Base-by-base conservation (phyloP, 768 basidiomycete genomes). In the Mycena maculata region DNA sequence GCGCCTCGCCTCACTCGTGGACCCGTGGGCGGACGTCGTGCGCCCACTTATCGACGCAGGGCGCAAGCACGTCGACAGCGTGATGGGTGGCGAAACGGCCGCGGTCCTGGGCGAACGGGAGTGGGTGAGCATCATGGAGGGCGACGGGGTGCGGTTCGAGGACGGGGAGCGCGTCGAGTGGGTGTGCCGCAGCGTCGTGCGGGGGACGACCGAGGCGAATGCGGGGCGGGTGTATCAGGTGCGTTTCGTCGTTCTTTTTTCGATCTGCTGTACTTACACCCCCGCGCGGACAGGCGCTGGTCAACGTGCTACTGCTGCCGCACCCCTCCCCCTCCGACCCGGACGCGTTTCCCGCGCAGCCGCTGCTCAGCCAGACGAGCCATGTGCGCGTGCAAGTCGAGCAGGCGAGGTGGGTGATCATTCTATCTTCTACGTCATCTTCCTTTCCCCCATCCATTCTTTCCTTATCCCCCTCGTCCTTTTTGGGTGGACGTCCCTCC, bases 171-270 rank as follows among this genome's bases (percentile, higher is more conserved):
- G 90, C 57, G 88, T 97, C 0, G 91, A 93, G 47, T 87, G 86
- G 86, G 85, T 92, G 2, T 89, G 96, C 85, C 86, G 87, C 8
- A 81, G 89, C 39, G 75, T 91, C 61, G 75, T 88, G 74, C 73
- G 91, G 72, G 87, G 92, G 0, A 81, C 93, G 71, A 85, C 77
- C 60, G 91, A 90, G 68, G 82, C 81, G 65, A 89, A 85, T 77
- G 94, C 91, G 18, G 86, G 85, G 2, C 76, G 74, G 48, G 78
- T 96, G 18, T 98, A 98, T 77, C 95, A 96, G 87, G 92, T 90
- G 58, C 23, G 75, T 67, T 39, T 54, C 22, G 47, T 55, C 36
- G 39, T 53, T 27, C 44, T 45, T 49, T 16, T 42, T 42, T 18
- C 9, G 5, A 16, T 42, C 5, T n/a, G n/a, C n/a, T n/a, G n/a